These are phyloP conservation scores for Chlamydomonas schloesseri DNA, from an alignment of 139 green algal genomes.

Conservation along the genomic window DNA sequence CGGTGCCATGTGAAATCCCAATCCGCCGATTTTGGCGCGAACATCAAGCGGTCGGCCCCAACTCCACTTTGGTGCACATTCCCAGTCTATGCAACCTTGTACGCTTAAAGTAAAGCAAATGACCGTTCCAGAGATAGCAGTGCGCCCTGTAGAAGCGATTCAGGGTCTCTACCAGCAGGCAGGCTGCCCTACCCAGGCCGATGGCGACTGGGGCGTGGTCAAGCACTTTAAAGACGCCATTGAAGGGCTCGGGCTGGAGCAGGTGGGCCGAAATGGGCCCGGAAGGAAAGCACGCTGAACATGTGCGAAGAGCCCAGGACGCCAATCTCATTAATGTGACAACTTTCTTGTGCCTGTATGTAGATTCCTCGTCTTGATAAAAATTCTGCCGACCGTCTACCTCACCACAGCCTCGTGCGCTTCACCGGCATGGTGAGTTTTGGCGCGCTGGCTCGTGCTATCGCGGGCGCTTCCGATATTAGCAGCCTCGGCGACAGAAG, in stretches of 20 bases:
- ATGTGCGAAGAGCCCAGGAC: too few species aligned
- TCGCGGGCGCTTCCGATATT: too few species aligned
- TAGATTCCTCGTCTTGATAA: constrained; percentile 68
- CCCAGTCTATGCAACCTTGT: too few species aligned
- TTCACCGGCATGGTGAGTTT: constrained; percentile 75
- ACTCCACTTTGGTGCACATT: not conserved
- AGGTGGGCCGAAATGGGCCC: constrained; percentile 3
- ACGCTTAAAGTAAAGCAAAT: constrained; percentile 1
- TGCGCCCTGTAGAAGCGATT: not conserved
- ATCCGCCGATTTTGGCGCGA: too few species aligned
- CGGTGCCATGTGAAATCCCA: too few species aligned
- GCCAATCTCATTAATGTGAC: too few species aligned
- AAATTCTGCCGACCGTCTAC: constrained; percentile 55
- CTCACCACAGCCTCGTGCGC: constrained; percentile 70
- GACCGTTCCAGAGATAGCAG: constrained; percentile 32
- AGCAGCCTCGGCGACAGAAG: too few species aligned
- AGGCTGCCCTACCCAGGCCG: not conserved
- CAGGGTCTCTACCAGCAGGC: constrained; percentile 14
- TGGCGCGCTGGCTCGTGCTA: too few species aligned
- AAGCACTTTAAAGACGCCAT: constrained; percentile 2
- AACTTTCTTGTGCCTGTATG: too few species aligned
- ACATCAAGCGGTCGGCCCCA: too few species aligned
- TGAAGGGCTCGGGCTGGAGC: not conserved
- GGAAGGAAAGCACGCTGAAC: too few species aligned
- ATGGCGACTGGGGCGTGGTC: constrained; percentile 18